A percentile compares a stretch with the other conserved stretches of the same genome.
Evolutionary conservation across 495 filamentous ascomycete species (phyloP).

Genomic region (Annulohypoxylon stygium): DNA sequence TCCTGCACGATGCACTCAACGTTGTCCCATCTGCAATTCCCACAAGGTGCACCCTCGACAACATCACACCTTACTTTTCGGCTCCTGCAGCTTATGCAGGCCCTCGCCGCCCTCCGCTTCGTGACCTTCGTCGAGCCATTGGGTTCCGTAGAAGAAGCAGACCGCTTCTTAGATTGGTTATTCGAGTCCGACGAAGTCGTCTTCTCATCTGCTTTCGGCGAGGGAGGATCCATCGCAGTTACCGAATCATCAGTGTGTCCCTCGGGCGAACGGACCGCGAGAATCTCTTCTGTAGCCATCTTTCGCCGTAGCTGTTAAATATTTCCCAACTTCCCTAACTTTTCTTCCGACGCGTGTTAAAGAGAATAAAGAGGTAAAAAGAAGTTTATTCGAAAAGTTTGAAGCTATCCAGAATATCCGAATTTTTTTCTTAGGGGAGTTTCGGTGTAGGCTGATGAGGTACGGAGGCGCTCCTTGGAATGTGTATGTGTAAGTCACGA

Average conservation of each 20-base stretch:
- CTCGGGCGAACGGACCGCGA: conserved; percentile 43
- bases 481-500: conserved; percentile 39
- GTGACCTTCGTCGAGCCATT: conserved; percentile 54
- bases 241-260: conserved; percentile 40
- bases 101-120: conserved; percentile 87
- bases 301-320: not conserved
- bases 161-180: conserved; percentile 54
- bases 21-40: conserved; percentile 89
- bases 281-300: conserved; percentile 47
- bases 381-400: conserved; percentile 3
- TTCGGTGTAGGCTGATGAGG: conserved; percentile 22
- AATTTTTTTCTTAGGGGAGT: conserved; percentile 16
- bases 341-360: not conserved
- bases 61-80: conserved; percentile 97
- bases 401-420: conserved; percentile 15
- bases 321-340: conserved; percentile 2
- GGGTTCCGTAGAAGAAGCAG: conserved; percentile 45
- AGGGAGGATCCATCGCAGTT: conserved; percentile 30
- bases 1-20: conserved; percentile 91
- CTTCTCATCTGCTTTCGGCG: conserved; percentile 38
- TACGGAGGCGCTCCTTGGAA: conserved; percentile 21
- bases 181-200: conserved; percentile 40
- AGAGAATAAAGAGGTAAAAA: conserved; percentile 3
- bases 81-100: conserved; percentile 86
- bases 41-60: conserved; percentile 87